Evolutionary conservation across 1,284 basidiomycete genomes (phyloP).

Genomic region (Fomitopsis pinicola): DNA sequence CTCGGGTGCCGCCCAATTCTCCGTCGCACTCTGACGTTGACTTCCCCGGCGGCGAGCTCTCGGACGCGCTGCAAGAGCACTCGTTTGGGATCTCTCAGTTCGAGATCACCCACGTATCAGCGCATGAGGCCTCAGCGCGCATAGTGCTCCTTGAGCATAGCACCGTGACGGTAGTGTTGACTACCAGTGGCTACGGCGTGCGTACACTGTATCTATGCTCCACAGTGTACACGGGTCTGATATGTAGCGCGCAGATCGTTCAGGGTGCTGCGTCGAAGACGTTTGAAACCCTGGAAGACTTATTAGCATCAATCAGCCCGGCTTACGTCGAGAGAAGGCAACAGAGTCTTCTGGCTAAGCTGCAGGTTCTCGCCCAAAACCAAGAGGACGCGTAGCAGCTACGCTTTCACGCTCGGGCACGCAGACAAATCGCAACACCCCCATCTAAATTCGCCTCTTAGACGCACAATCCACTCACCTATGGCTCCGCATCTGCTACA

Average conservation of each 20-base stretch:
- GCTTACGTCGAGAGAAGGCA: constrained; percentile 44
- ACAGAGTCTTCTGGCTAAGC: constrained; percentile 41
- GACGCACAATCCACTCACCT: background rate
- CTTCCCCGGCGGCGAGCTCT: constrained; percentile 54
- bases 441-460: background rate
- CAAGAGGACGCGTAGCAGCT: background rate
- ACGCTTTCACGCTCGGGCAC: background rate
- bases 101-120: constrained; percentile 32
- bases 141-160: constrained; percentile 54
- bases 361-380: constrained; percentile 38
- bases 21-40: constrained; percentile 1
- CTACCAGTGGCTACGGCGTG: constrained; percentile 26
- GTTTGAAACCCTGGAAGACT: constrained; percentile 55
- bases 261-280: constrained; percentile 7
- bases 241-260: background rate
- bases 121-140: constrained; percentile 46
- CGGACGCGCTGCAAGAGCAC: constrained; percentile 52
- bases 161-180: constrained; percentile 42
- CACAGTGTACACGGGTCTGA: background rate
- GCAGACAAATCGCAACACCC: background rate
- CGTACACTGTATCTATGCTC: background rate
- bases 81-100: constrained; percentile 51
- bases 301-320: constrained; percentile 46
- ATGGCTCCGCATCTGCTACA: background rate
- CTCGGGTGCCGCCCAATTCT: background rate